A percentile compares a stretch with the other conserved stretches of the same genome.
Conservation (phyloP, 208 protist species). For the Trypanosoma congolense region DNA sequence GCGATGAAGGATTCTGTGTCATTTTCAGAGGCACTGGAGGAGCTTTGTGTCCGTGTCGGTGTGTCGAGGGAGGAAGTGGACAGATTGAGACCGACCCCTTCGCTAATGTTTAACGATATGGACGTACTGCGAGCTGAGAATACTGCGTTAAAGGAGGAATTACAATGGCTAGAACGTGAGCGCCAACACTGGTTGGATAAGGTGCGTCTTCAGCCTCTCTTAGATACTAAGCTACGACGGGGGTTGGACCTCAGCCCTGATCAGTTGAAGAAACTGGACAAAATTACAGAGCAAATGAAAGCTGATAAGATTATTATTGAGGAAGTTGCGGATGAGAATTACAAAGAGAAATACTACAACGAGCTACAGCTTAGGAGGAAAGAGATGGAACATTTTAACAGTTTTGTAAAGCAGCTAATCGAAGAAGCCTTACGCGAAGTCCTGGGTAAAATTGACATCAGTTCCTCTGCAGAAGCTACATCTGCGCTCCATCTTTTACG, state of each 20-base stretch:
- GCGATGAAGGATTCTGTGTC: slow-evolving; percentile 79
- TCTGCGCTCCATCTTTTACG: slow-evolving; percentile 46
- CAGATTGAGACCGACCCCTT: slow-evolving; percentile 55
- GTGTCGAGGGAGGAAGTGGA: slow-evolving; percentile 87
- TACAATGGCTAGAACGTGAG: slow-evolving; percentile 87
- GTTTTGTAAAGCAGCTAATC: slow-evolving; percentile 67
- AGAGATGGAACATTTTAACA: slow-evolving; percentile 74
- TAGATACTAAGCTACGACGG: slow-evolving; percentile 82
- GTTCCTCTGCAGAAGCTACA: slow-evolving; percentile 25
- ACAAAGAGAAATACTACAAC: slow-evolving; percentile 76
- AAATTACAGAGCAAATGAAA: slow-evolving; percentile 86
- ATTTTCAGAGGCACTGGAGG: slow-evolving; percentile 78
- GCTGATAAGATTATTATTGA: slow-evolving; percentile 50
- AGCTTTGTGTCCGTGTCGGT: slow-evolving; percentile 69
- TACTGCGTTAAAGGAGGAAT: slow-evolving; percentile 72
- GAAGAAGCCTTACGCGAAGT: slow-evolving; percentile 56
- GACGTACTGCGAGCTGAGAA: slow-evolving; percentile 77
- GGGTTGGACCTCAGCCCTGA: slow-evolving; percentile 77
- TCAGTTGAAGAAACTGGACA: slow-evolving; percentile 76
- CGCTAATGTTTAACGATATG: slow-evolving; percentile 65
- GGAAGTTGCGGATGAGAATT: slow-evolving; percentile 51
- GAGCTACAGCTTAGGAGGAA: slow-evolving; percentile 53
- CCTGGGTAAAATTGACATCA: slow-evolving; percentile 34
- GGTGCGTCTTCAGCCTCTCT: slow-evolving; percentile 82
- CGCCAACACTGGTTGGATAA: slow-evolving; percentile 88